A percentile compares a stretch with the other conserved stretches of the same genome.
Conservation (phyloP, 148 eudicot genomes). For the Tetragonia tetragonoides region DNA sequence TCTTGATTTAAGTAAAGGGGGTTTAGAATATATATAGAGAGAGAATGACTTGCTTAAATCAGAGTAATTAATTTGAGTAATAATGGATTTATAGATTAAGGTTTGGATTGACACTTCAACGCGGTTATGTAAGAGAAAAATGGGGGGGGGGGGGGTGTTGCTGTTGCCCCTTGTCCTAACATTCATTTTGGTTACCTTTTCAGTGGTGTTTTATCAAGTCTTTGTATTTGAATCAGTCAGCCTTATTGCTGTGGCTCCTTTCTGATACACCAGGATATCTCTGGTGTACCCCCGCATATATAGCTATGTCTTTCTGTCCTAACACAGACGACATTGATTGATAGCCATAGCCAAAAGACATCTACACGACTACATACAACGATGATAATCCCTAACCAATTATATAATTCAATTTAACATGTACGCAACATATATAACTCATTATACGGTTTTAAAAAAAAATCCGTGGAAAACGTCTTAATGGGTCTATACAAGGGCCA, state of each 20-base stretch:
- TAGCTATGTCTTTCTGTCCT: too few relatives aligned
- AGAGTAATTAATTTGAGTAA: background rate
- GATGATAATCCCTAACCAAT: too few relatives aligned
- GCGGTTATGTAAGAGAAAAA: conserved; percentile 4
- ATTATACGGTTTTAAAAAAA: too few relatives aligned
- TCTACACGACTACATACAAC: too few relatives aligned
- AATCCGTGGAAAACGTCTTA: too few relatives aligned
- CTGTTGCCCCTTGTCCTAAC: conserved; percentile 15
- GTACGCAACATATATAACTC: too few relatives aligned
- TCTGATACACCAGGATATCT: background rate
- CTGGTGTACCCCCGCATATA: background rate
- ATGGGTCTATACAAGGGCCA: too few relatives aligned
- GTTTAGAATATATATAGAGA: too few relatives aligned
- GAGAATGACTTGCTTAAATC: background rate
- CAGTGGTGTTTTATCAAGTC: background rate
- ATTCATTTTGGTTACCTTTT: background rate
- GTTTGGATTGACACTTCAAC: conserved; percentile 27
- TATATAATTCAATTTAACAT: too few relatives aligned
- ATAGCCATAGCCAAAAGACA: too few relatives aligned
- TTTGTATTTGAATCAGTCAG: conserved; percentile 10
- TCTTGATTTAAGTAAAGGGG: too few relatives aligned
- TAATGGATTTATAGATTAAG: background rate
- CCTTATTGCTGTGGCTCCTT: background rate
- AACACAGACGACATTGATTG: too few relatives aligned
- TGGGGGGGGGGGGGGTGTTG: background rate